phyloP scores from a whole-genome alignment of 805 yeast genomes.

The Brettanomyces bruxellensis region DNA sequence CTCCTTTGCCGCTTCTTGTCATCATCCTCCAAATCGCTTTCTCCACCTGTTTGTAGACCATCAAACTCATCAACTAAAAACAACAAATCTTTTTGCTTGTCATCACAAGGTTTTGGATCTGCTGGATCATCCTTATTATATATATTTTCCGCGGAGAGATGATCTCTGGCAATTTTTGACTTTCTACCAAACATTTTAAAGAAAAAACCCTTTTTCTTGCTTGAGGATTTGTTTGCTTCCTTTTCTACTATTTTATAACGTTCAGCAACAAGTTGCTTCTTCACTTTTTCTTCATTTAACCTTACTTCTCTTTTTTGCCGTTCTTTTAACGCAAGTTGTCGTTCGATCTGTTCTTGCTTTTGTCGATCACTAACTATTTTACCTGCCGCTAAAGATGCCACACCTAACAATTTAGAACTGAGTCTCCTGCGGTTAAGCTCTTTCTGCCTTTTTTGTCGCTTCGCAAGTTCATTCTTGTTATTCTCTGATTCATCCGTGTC shows the following conservation, averaged over 20 bases:
- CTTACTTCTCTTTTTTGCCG: slow-evolving; percentile 17
- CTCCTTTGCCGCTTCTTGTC: background rate
- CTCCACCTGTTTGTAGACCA: slow-evolving; percentile 2
- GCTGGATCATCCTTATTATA: background rate
- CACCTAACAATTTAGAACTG: slow-evolving; percentile 14
- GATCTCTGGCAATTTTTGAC: slow-evolving; percentile 22
- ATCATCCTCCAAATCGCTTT: background rate
- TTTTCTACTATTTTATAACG: slow-evolving; percentile 8
- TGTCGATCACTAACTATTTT: slow-evolving; percentile 14
- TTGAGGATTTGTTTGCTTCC: slow-evolving; percentile 3
- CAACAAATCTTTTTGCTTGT: background rate
- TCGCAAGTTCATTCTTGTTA: background rate
- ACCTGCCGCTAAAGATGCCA: slow-evolving; percentile 13
- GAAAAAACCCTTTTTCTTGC: slow-evolving; percentile 15
- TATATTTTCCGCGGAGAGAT: slow-evolving; percentile 2
- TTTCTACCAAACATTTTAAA: slow-evolving; percentile 19
- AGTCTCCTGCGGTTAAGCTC: background rate
- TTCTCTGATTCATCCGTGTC: background rate
- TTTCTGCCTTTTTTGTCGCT: background rate
- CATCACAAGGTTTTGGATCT: slow-evolving; percentile 4
- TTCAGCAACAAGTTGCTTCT: slow-evolving; percentile 14
- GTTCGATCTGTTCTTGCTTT: slow-evolving; percentile 8
- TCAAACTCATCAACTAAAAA: slow-evolving; percentile 2
- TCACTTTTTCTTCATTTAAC: slow-evolving; percentile 10
- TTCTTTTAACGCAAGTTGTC: slow-evolving; percentile 10